phyloP scores from a whole-genome alignment of 345 rosid species.

The Aurinia saxatilis region DNA sequence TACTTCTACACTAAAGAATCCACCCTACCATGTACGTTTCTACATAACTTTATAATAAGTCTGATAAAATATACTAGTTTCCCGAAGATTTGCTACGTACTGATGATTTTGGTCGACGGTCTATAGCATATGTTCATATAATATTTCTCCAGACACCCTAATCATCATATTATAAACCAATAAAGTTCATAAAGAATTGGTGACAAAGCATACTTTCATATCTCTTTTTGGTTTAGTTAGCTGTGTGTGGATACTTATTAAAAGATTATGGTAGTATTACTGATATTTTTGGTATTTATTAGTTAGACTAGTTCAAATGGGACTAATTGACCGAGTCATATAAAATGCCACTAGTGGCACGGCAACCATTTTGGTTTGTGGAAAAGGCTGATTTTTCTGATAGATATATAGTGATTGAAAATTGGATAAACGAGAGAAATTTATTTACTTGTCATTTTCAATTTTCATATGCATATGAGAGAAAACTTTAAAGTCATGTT shows the following conservation, averaged over 20 bases:
- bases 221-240: not conserved
- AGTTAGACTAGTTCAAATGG: constrained; percentile 16
- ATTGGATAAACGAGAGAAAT: not conserved
- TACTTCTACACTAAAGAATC: not conserved
- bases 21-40: not conserved
- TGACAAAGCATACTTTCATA: constrained; percentile 6
- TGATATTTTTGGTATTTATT: not conserved
- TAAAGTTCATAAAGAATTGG: not conserved
- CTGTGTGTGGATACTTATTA: not conserved
- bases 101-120: not conserved
- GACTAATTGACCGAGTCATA: constrained; percentile 18
- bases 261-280: not conserved
- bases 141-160: not conserved
- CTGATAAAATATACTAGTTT: not conserved
- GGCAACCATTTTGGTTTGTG: constrained; percentile 17
- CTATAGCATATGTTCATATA: not conserved
- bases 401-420: not conserved
- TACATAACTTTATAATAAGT: not conserved
- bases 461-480: constrained; percentile 4
- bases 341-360: constrained; percentile 5
- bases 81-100: not conserved
- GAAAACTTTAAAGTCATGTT: constrained; percentile 10
- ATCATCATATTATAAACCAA: not conserved
- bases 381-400: constrained; percentile 13
- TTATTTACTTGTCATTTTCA: not conserved